phyloP scores from a whole-genome alignment of 1,284 basidiomycete genomes.

The Tilletia setariae region DNA sequence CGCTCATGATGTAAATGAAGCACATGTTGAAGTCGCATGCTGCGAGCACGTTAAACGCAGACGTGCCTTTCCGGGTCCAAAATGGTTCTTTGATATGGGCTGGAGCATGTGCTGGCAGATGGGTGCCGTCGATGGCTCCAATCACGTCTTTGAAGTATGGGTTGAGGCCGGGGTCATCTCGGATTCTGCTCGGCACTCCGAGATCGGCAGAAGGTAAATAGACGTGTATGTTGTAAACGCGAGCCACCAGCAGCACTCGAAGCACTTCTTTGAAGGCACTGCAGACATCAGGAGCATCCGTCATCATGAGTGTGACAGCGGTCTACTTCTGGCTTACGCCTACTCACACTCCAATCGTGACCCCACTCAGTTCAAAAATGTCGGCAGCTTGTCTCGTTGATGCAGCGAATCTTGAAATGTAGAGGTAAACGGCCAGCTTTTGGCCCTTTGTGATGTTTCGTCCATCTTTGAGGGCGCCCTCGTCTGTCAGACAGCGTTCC shows the following conservation, averaged over 20 bases:
- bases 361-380: not conserved
- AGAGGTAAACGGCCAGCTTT: not conserved
- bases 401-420: not conserved
- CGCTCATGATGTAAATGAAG: slow-evolving; percentile 54
- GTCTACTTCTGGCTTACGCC: too few relatives aligned
- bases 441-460: not conserved
- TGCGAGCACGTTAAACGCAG: slow-evolving; percentile 56
- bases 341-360: not conserved
- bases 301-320: not conserved
- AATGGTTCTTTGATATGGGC: slow-evolving; percentile 34
- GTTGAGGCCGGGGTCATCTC: slow-evolving; percentile 53
- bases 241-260: not conserved
- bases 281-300: too few relatives aligned
- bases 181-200: not conserved
- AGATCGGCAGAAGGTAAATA: too few relatives aligned
- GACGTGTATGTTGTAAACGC: not conserved
- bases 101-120: slow-evolving; percentile 50
- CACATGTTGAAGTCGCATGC: slow-evolving; percentile 46
- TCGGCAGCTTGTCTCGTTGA: not conserved
- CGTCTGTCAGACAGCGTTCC: not conserved
- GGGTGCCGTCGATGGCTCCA: slow-evolving; percentile 58
- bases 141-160: slow-evolving; percentile 56
- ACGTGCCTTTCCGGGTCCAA: slow-evolving; percentile 54
- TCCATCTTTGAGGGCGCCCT: not conserved
- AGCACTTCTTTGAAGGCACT: not conserved